These are phyloP conservation scores for Komagataella populi DNA, from an alignment of 805 yeast genomes.

Conservation along the genomic window DNA sequence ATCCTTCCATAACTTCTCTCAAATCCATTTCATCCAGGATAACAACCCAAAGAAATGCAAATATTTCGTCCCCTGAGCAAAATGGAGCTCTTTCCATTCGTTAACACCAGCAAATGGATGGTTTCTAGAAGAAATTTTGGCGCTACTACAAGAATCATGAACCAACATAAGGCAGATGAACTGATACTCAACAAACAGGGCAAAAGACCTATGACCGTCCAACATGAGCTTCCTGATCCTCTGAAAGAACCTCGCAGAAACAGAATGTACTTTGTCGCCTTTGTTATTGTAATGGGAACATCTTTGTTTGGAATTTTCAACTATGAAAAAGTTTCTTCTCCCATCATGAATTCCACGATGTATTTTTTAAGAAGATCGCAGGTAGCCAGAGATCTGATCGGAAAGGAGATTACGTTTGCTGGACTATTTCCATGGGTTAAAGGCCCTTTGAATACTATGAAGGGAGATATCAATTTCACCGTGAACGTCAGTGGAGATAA, in stretches of 20 bases:
- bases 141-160: neutral
- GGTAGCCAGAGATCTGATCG: conserved; percentile 47
- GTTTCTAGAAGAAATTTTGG: neutral
- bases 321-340: conserved; percentile 86
- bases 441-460: conserved; percentile 75
- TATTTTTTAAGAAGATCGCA: conserved; percentile 73
- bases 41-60: neutral
- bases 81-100: neutral
- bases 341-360: conserved; percentile 75
- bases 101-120: neutral
- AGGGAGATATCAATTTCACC: conserved; percentile 63
- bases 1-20: neutral
- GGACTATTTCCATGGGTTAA: conserved; percentile 79
- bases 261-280: conserved; percentile 39
- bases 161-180: conserved; percentile 4
- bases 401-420: conserved; percentile 62
- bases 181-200: conserved; percentile 1
- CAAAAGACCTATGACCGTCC: conserved; percentile 43
- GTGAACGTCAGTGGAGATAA: conserved; percentile 62
- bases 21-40: neutral
- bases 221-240: conserved; percentile 77
- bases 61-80: neutral
- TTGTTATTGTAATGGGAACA: conserved; percentile 37
- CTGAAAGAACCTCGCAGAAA: conserved; percentile 37
- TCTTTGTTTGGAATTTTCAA: conserved; percentile 64